Evolutionary conservation across 1,284 basidiomycete genomes (phyloP).

Genomic region (Heterobasidion occidentale): DNA sequence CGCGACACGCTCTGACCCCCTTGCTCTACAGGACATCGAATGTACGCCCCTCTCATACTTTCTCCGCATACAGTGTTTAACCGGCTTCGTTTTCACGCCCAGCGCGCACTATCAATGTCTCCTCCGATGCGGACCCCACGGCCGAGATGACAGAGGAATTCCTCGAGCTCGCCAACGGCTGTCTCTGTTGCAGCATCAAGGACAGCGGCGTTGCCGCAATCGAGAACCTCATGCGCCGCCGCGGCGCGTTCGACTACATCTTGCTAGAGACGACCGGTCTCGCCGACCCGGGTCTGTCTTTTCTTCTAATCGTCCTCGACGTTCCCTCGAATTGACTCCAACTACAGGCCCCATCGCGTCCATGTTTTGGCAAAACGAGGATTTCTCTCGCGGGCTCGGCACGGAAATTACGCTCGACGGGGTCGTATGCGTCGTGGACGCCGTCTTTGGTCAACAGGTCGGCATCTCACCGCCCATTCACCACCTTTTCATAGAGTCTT

Average conservation of each 20-base stretch:
- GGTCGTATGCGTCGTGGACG: conserved; percentile 88
- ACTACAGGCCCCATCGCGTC: conserved; percentile 69
- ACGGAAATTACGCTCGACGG: conserved; percentile 78
- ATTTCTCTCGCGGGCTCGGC: conserved; percentile 65
- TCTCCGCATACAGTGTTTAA: not conserved
- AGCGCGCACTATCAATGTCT: conserved; percentile 76
- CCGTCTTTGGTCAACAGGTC: conserved; percentile 76
- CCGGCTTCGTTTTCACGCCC: conserved; percentile 1
- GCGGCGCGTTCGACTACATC: conserved; percentile 87
- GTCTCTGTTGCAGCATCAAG: conserved; percentile 91
- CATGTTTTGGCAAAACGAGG: conserved; percentile 92
- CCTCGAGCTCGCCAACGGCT: conserved; percentile 88
- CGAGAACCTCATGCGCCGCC: conserved; percentile 77
- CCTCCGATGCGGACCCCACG: conserved; percentile 55
- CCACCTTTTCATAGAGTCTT: not conserved
- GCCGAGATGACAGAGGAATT: conserved; percentile 69
- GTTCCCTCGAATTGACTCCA: not conserved
- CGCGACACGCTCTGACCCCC: not conserved
- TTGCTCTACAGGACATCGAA: conserved; percentile 19
- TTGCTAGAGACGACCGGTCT: conserved; percentile 90
- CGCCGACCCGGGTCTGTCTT: conserved; percentile 73
- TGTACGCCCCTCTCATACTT: conserved; percentile 10
- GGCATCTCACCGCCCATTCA: conserved; percentile 5
- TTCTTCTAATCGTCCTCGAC: not conserved
- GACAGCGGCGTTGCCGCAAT: conserved; percentile 88